Evolutionary conservation across 1,139 yeast species (phyloP).

Genomic region (Pichia sp.): DNA sequence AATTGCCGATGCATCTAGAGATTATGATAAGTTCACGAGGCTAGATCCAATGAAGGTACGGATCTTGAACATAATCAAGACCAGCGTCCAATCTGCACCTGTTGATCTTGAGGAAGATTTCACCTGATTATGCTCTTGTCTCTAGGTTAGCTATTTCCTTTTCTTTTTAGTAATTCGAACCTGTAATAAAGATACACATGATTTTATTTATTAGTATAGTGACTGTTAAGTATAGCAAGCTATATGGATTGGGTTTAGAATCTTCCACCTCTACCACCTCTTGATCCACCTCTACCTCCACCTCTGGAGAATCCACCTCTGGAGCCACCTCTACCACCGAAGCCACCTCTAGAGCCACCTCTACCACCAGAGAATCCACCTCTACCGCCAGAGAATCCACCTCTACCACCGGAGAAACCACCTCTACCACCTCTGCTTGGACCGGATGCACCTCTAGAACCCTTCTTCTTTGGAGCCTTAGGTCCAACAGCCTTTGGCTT

Average conservation of each 20-base stretch:
- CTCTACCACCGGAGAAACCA: constrained; percentile 27
- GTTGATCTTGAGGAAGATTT: constrained; percentile 33
- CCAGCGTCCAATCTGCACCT: constrained; percentile 36
- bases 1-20: constrained; percentile 69
- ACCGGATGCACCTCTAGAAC: constrained; percentile 31
- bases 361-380: too few species aligned
- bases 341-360: too few species aligned
- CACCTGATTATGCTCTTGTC: constrained; percentile 19
- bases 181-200: too few species aligned
- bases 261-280: too few species aligned
- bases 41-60: constrained; percentile 93
- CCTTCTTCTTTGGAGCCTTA: constrained; percentile 66
- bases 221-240: too few species aligned
- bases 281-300: constrained; percentile 20
- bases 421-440: constrained; percentile 33
- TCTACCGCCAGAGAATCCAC: too few species aligned
- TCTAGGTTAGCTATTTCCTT: too few species aligned
- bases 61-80: constrained; percentile 74
- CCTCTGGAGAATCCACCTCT: too few species aligned
- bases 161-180: too few species aligned
- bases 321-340: too few species aligned
- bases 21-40: constrained; percentile 81
- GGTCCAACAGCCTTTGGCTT: constrained; percentile 79
- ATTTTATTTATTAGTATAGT: too few species aligned
- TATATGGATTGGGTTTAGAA: too few species aligned